Evolutionary conservation across 2,329 filamentous ascomycete species (phyloP).

Genomic region (Cladophialophora bantiana): DNA sequence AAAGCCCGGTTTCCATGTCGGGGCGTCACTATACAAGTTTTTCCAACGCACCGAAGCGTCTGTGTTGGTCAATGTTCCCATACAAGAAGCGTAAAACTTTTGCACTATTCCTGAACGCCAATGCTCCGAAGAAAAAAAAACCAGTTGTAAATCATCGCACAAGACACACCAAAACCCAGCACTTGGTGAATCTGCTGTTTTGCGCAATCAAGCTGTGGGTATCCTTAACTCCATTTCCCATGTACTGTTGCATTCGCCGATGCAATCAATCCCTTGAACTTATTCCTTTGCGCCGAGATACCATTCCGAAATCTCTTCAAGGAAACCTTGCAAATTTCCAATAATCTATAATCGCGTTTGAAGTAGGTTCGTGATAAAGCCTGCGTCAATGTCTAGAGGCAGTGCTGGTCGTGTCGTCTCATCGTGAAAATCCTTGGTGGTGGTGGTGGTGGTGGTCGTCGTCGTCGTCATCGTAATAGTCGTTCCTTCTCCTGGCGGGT

Average conservation of each 20-base stretch:
- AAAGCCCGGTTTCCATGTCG: background rate
- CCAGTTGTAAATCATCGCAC: background rate
- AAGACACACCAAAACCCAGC: conserved; percentile 7
- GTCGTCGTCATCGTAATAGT: background rate
- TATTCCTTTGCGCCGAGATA: no score
- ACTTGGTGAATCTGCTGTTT: conserved; percentile 6
- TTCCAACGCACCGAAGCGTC: background rate
- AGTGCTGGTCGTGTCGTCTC: background rate
- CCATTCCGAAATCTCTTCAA: no score
- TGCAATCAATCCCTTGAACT: no score
- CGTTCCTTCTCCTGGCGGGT: no score
- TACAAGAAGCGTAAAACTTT: background rate
- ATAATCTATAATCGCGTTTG: background rate
- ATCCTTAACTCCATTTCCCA: background rate
- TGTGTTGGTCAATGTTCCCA: background rate
- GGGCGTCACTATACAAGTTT: background rate
- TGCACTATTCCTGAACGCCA: background rate
- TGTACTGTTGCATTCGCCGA: no score
- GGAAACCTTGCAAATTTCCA: no score
- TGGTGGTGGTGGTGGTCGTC: background rate
- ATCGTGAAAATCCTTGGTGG: background rate
- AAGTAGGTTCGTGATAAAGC: background rate
- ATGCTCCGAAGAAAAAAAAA: background rate
- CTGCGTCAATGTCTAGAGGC: background rate
- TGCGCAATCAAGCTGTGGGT: background rate